Conservation (phyloP, 768 basidiomycete species). For the Cantharellus cinnabarinus region DNA sequence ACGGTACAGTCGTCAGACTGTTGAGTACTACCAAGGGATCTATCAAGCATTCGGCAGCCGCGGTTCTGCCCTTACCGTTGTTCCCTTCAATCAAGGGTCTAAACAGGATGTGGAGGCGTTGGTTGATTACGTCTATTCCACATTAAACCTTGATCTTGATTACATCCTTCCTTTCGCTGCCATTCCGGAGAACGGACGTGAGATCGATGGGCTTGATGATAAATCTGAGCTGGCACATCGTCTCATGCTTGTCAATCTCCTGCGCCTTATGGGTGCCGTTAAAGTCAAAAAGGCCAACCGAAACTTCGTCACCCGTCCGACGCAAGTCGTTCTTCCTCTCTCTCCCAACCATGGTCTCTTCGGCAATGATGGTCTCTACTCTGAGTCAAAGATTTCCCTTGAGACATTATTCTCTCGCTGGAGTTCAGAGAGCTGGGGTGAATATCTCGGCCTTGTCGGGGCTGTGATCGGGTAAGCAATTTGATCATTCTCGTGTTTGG, state of each 20-base stretch:
- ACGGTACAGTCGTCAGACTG: slow-evolving; percentile 83
- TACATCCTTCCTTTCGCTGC: slow-evolving; percentile 98
- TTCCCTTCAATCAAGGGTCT: slow-evolving; percentile 98
- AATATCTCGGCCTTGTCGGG: slow-evolving; percentile 92
- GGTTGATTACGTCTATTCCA: slow-evolving; percentile 94
- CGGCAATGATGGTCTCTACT: slow-evolving; percentile 94
- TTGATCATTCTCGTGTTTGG: not conserved
- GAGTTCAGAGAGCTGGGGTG: slow-evolving; percentile 97
- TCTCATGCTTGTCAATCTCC: slow-evolving; percentile 94
- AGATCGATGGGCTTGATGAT: slow-evolving; percentile 94
- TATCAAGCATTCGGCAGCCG: slow-evolving; percentile 90
- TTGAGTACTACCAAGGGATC: slow-evolving; percentile 96
- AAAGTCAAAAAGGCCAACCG: slow-evolving; percentile 96
- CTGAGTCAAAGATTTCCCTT: slow-evolving; percentile 93
- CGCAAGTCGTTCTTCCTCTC: slow-evolving; percentile 91
- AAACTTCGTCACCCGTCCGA: slow-evolving; percentile 91
- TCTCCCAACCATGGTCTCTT: slow-evolving; percentile 98
- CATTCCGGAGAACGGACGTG: slow-evolving; percentile 94
- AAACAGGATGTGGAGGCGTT: slow-evolving; percentile 97
- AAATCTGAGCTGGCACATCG: slow-evolving; percentile 94
- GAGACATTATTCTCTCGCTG: slow-evolving; percentile 98
- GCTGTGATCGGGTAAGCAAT: slow-evolving; percentile 81
- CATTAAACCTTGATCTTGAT: slow-evolving; percentile 88
- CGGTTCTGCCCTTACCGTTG: slow-evolving; percentile 91
- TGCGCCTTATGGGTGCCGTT: slow-evolving; percentile 89